These are phyloP conservation scores for Aspergillus pseudoglaucus DNA, from an alignment of 2,329 filamentous ascomycete genomes.

Conservation along the genomic window DNA sequence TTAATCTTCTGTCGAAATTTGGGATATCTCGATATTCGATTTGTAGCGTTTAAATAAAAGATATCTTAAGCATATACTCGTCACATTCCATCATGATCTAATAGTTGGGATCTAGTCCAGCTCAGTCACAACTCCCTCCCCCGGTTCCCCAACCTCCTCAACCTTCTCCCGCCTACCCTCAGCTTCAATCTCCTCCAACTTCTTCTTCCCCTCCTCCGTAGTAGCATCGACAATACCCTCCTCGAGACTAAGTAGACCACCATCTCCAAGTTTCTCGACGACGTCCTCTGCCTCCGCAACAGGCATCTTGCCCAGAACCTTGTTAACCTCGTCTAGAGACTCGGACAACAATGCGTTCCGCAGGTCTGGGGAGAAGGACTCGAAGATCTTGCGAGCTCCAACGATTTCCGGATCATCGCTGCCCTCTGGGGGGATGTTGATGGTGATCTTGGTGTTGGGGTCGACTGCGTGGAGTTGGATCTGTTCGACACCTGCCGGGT, in stretches of 20 bases:
- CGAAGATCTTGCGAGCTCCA: constrained; percentile 67
- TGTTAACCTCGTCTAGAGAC: constrained; percentile 81
- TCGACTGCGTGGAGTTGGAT: constrained; percentile 97
- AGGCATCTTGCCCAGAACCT: constrained; percentile 79
- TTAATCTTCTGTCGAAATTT: background rate
- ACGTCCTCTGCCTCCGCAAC: constrained; percentile 82
- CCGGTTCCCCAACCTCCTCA: constrained; percentile 47
- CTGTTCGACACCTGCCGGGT: constrained; percentile 71
- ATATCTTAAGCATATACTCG: background rate
- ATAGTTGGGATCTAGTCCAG: constrained; percentile 18
- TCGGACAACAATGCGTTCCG: constrained; percentile 78
- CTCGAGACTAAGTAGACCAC: constrained; percentile 83
- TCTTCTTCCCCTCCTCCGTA: constrained; percentile 74
- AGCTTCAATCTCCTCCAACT: constrained; percentile 67
- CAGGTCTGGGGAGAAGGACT: constrained; percentile 74
- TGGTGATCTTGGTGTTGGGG: constrained; percentile 85
- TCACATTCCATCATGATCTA: background rate
- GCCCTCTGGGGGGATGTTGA: constrained; percentile 65
- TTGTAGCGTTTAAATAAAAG: background rate
- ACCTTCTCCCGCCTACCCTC: constrained; percentile 41
- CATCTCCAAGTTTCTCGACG: constrained; percentile 72
- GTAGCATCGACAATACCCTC: constrained; percentile 93
- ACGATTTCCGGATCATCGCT: constrained; percentile 59
- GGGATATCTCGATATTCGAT: no score
- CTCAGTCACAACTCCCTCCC: constrained; percentile 41